Base-by-base conservation (phyloP, 2,329 filamentous ascomycete genomes). In the Colletotrichum aenigma region DNA sequence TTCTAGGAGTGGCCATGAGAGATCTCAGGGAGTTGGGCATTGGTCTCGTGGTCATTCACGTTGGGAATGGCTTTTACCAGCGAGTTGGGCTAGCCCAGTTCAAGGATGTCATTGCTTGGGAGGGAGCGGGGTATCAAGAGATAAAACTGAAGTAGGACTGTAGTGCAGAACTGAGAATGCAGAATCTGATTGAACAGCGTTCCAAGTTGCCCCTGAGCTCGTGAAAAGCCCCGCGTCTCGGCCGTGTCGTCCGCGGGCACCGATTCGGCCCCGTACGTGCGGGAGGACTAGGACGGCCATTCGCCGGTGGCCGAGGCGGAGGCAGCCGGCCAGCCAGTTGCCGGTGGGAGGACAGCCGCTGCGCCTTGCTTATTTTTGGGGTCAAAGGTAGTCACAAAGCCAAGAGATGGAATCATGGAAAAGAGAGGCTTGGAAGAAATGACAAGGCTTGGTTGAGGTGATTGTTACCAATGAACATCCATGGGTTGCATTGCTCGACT, bases 21-120 rank as follows among this genome's bases (percentile, higher is more conserved):
- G 26, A 36, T 7, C 4, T 15, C 8, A 32, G 4, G 8, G 3
- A 28, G 4, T 3, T 73, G n/a, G 71, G 66, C 7, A 4, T 75
- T 7, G 74, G 58, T 26, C 38, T 75, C 6, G n/a, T 76, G 60
- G 55, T 75, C 10, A 4, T 71, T 0, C 1, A 75, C 26, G 62
- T 2, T 6, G 7, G 13, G 2, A 6, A 21, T 0, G 66, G 61
- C 1, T 66, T 66, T 1, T 62, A 75, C 30, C 60, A 66, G 10
- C 66, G 74, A 1, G 71, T 76, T 1, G 74, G 74, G 4, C 5
- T 34, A 6, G 32, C 32, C 2, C 5, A 34, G 6, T 70, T 74
- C 18, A 28, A 15, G 2, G 30, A 70, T 28, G 55, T 58, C 16
- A 10, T 21, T 12, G 15, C 16, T 10, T 75, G 71, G 71, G 56